Evolutionary conservation across 202 grass and related monocot species (phyloP).

Genomic region (Hordeum pubiflorum): DNA sequence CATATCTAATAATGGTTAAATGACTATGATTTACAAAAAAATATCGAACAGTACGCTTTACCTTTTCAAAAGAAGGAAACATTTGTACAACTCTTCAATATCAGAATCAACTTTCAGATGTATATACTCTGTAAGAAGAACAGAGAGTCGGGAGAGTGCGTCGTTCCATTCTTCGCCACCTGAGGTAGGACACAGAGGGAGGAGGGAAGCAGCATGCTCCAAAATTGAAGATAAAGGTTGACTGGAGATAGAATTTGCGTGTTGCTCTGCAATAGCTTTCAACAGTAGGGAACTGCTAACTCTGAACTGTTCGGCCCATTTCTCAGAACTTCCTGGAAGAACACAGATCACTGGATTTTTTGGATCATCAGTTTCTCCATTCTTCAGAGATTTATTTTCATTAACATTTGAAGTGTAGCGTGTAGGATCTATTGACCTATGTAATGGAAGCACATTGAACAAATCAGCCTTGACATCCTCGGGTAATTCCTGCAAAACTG

Average conservation of each 20-base stretch:
- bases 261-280: conserved; percentile 42
- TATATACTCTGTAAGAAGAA: conserved; percentile 62
- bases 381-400: conserved; percentile 22
- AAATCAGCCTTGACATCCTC: conserved; percentile 66
- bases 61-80: conserved; percentile 89
- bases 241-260: conserved; percentile 21
- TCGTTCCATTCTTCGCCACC: conserved; percentile 57
- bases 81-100: conserved; percentile 89
- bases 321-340: conserved; percentile 33
- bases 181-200: conserved; percentile 28
- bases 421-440: conserved; percentile 41
- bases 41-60: not conserved
- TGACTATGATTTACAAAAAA: conserved; percentile 26
- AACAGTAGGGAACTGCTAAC: conserved; percentile 41
- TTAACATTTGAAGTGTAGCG: conserved; percentile 16
- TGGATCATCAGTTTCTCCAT: conserved; percentile 23
- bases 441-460: conserved; percentile 46
- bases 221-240: conserved; percentile 51
- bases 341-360: conserved; percentile 15
- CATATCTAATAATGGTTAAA: conserved; percentile 4
- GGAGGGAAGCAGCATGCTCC: conserved; percentile 35
- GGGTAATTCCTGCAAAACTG: conserved; percentile 64
- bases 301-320: conserved; percentile 59
- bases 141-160: conserved; percentile 25
- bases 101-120: conserved; percentile 64